Conservation (phyloP, 169 alveolate genomes). For the Eimeria mitis region DNA sequence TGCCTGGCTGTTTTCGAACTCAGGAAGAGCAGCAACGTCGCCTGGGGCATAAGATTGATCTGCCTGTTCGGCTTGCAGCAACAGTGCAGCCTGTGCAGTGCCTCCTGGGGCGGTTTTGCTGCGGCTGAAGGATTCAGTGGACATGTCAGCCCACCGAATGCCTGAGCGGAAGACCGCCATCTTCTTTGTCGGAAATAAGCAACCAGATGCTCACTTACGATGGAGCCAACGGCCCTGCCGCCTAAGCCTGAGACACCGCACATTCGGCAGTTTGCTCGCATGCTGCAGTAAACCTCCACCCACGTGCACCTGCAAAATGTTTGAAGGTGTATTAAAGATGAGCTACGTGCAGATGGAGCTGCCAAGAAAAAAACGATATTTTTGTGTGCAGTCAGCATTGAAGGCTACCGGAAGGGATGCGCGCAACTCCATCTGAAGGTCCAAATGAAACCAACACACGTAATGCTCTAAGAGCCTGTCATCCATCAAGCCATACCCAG, state of each 20-base stretch:
- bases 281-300: conserved; percentile 6
- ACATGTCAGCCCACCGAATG: conserved; percentile 74
- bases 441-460: not conserved
- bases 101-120: conserved; percentile 71
- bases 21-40: conserved; percentile 64
- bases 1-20: conserved; percentile 78
- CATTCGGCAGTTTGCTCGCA: not conserved
- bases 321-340: not conserved
- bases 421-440: not conserved
- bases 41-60: conserved; percentile 66
- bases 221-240: not conserved
- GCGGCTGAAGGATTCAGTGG: conserved; percentile 58
- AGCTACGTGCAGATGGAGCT: not conserved
- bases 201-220: not conserved
- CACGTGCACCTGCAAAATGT: not conserved
- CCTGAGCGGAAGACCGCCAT: conserved; percentile 76
- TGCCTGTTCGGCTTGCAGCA: conserved; percentile 71
- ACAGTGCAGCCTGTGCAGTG: conserved; percentile 69
- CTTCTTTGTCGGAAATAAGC: not conserved
- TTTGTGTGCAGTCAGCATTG: not conserved
- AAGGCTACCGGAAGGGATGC: not conserved
- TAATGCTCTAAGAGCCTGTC: not conserved
- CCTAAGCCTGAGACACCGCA: conserved; percentile 4
- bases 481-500: not conserved
- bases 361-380: not conserved